Conservation (phyloP, 176 grass and related monocot species). For the Oryza meridionalis region DNA sequence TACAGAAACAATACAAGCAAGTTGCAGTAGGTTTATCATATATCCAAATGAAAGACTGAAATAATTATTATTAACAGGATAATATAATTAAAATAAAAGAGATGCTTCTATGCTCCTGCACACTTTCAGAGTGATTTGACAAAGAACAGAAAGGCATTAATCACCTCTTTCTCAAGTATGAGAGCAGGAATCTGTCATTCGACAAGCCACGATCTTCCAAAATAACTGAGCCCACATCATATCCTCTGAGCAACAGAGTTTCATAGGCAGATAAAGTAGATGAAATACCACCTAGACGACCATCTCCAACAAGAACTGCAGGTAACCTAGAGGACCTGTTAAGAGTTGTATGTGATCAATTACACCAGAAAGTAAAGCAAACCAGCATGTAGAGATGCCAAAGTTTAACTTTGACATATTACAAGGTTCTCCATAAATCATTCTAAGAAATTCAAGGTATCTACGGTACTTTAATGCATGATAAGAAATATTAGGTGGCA, state of each 20-base stretch:
- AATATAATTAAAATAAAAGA: constrained; percentile 11
- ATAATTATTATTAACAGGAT: constrained; percentile 23
- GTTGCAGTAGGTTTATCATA: background rate
- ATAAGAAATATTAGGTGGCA: background rate
- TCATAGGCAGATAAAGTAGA: constrained; percentile 92
- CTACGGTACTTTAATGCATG: background rate
- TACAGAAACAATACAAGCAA: background rate
- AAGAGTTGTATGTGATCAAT: constrained; percentile 31
- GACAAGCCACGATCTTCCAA: constrained; percentile 73
- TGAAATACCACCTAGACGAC: constrained; percentile 88
- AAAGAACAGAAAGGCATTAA: background rate
- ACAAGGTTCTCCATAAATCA: background rate
- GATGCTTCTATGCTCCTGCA: background rate
- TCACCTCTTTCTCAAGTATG: constrained; percentile 80
- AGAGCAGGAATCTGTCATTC: constrained; percentile 68
- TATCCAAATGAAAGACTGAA: constrained; percentile 8
- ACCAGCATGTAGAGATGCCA: background rate
- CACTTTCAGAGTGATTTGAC: background rate
- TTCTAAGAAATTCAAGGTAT: background rate
- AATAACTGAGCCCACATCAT: constrained; percentile 87
- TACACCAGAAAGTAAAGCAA: constrained; percentile 1
- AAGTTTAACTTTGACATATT: background rate
- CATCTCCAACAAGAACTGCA: constrained; percentile 91
- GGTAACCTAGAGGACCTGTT: constrained; percentile 83
- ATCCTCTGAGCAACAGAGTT: constrained; percentile 80